A percentile compares a stretch with the other conserved stretches of the same genome.
These are phyloP conservation scores for Solanum etuberosum DNA, from an alignment of 257 asterid species.

Conservation along the genomic window DNA sequence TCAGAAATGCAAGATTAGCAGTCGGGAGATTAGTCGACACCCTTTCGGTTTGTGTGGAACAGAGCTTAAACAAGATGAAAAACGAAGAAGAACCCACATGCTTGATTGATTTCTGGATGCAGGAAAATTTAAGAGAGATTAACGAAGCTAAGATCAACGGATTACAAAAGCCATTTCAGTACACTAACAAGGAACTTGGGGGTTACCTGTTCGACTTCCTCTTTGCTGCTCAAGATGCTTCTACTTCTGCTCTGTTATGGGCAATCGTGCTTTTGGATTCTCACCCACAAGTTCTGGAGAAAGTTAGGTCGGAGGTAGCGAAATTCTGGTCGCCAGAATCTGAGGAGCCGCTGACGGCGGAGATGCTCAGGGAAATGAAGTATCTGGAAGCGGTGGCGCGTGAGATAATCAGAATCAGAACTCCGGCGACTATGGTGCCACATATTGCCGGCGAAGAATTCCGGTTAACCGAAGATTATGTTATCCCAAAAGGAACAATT, in stretches of 20 bases:
- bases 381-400: constrained; percentile 89
- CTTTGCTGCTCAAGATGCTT: constrained; percentile 91
- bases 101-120: constrained; percentile 80
- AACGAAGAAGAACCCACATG: constrained; percentile 62
- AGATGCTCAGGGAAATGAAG: constrained; percentile 64
- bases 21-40: constrained; percentile 46
- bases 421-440: constrained; percentile 95
- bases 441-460: constrained; percentile 79
- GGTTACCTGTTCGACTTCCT: constrained; percentile 75
- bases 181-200: constrained; percentile 39
- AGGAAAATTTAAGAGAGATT: constrained; percentile 31
- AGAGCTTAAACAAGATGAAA: constrained; percentile 47
- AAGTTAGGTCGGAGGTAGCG: constrained; percentile 51
- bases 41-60: constrained; percentile 46
- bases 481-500: constrained; percentile 68
- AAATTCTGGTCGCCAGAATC: constrained; percentile 42
- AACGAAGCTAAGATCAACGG: constrained; percentile 13
- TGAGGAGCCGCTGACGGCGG: constrained; percentile 32
- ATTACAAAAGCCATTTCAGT: background rate
- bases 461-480: constrained; percentile 46
- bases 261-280: constrained; percentile 62
- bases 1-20: constrained; percentile 67
- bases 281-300: constrained; percentile 38
- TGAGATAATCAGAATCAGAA: constrained; percentile 67
- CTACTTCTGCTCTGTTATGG: constrained; percentile 78